These are phyloP conservation scores for Clonostachys chloroleuca DNA, from an alignment of 2,329 filamentous ascomycete genomes.

Conservation along the genomic window DNA sequence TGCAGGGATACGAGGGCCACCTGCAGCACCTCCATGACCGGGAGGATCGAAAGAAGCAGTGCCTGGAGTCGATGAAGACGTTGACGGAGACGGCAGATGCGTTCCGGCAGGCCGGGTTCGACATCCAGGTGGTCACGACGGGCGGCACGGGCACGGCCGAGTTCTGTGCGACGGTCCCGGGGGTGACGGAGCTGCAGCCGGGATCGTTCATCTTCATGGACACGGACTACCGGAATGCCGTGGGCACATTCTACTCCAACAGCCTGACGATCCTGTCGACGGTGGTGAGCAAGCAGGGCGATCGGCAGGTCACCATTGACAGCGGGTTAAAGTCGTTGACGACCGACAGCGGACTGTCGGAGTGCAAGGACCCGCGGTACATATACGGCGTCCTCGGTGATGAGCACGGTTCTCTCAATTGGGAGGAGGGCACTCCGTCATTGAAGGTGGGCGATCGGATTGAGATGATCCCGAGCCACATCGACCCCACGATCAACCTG, in stretches of 20 bases:
- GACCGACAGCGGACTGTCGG: slow-evolving; percentile 44
- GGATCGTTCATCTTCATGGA: slow-evolving; percentile 55
- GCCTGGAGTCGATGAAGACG: slow-evolving; percentile 37
- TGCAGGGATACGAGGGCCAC: slow-evolving; percentile 50
- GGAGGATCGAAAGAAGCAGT: slow-evolving; percentile 32
- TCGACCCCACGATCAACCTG: slow-evolving; percentile 48
- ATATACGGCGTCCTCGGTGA: slow-evolving; percentile 38
- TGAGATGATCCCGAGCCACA: slow-evolving; percentile 50
- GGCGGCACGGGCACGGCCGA: slow-evolving; percentile 48
- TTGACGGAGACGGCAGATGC: slow-evolving; percentile 34
- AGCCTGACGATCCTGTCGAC: slow-evolving; percentile 43
- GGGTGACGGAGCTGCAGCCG: slow-evolving; percentile 48
- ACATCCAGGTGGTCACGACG: slow-evolving; percentile 43
- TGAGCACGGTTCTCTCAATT: slow-evolving; percentile 41
- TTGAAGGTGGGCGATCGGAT: slow-evolving; percentile 38
- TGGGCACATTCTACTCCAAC: slow-evolving; percentile 41
- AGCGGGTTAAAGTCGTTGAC: slow-evolving; percentile 40
- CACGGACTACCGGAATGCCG: slow-evolving; percentile 48
- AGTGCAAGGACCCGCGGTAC: slow-evolving; percentile 37
- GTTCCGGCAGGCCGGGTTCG: slow-evolving; percentile 32
- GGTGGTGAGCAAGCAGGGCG: slow-evolving; percentile 40
- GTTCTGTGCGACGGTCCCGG: slow-evolving; percentile 43
- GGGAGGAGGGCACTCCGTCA: slow-evolving; percentile 30
- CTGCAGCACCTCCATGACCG: slow-evolving; percentile 42
- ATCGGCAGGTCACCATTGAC: slow-evolving; percentile 39